A percentile compares a stretch with the other conserved stretches of the same genome.
These are phyloP conservation scores for Ustilago hordei DNA, from an alignment of 1,284 basidiomycete species.

Conservation along the genomic window DNA sequence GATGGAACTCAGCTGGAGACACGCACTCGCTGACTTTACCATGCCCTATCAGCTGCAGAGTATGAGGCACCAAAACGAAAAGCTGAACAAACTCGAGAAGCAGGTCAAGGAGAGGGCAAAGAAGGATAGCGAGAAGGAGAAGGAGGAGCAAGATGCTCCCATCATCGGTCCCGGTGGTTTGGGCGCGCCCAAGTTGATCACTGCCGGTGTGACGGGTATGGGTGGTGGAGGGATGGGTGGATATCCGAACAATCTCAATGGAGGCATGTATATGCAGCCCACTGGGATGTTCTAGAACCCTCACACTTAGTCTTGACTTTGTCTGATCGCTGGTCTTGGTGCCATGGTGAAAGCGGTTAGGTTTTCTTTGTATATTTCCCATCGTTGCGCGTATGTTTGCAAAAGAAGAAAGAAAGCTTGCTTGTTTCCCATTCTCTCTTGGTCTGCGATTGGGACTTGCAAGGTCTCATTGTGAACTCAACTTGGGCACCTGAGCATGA, in stretches of 20 bases:
- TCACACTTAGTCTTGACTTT: not conserved
- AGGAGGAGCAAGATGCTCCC: constrained; percentile 74
- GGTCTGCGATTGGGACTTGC: too few relatives aligned
- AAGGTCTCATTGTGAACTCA: too few relatives aligned
- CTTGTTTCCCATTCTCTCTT: not conserved
- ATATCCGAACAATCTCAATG: constrained; percentile 49
- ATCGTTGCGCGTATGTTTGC: not conserved
- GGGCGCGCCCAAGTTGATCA: constrained; percentile 55
- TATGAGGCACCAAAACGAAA: constrained; percentile 71
- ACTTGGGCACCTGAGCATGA: too few relatives aligned
- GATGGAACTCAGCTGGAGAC: constrained; percentile 94
- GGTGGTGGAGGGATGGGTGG: constrained; percentile 4
- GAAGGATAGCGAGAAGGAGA: constrained; percentile 85
- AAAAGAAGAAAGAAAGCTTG: not conserved
- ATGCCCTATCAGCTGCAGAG: constrained; percentile 94
- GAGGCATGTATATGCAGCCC: constrained; percentile 51
- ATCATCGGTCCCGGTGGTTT: constrained; percentile 53
- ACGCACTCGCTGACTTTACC: constrained; percentile 93
- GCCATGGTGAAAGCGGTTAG: not conserved
- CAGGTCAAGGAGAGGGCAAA: constrained; percentile 79
- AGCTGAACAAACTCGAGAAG: constrained; percentile 77
- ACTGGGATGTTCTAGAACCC: constrained; percentile 36
- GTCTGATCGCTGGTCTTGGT: not conserved
- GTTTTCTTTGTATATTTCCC: constrained; percentile 4
- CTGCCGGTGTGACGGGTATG: constrained; percentile 42